Evolutionary conservation across 225 moss, liverwort and hornwort species (phyloP).

Genomic region (Lunularia cruciata): DNA sequence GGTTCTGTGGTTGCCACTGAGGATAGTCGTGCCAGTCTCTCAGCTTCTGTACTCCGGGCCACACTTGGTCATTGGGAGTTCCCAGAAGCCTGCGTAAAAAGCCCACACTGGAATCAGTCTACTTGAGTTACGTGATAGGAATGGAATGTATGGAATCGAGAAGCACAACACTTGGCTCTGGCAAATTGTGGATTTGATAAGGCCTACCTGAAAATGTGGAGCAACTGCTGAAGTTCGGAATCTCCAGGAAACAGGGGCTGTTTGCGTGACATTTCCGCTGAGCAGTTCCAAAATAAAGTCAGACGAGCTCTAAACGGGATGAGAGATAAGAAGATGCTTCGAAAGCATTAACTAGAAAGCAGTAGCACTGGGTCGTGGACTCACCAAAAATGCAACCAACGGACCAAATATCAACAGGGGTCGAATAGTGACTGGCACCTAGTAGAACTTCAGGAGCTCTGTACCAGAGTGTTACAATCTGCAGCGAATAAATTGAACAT

Average conservation of each 20-base stretch:
- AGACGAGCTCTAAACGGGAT: too few species aligned
- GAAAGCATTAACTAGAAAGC: too few species aligned
- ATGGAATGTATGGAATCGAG: neutral
- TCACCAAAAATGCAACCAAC: conserved; percentile 39
- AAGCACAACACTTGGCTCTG: neutral
- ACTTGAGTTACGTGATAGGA: neutral
- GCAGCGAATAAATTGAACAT: neutral
- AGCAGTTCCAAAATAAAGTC: conserved; percentile 1
- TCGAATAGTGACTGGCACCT: conserved; percentile 40
- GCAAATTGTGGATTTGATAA: too few species aligned
- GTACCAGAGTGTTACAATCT: conserved; percentile 43
- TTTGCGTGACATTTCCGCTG: conserved; percentile 48
- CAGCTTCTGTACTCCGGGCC: conserved; percentile 74
- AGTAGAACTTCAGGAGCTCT: conserved; percentile 40
- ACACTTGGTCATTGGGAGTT: conserved; percentile 65
- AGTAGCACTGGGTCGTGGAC: neutral
- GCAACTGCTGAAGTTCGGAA: conserved; percentile 48
- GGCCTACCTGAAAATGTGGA: conserved; percentile 43
- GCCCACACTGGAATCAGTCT: neutral
- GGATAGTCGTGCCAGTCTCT: conserved; percentile 84
- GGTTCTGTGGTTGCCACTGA: conserved; percentile 67
- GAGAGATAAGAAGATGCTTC: too few species aligned
- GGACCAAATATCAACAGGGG: conserved; percentile 42
- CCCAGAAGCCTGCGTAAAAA: conserved; percentile 55
- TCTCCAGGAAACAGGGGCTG: conserved; percentile 47